Evolutionary conservation across 148 eudicot genomes (phyloP), one percentile per base, ranked within the genome.

Genomic region (Camellia sinensis): DNA sequence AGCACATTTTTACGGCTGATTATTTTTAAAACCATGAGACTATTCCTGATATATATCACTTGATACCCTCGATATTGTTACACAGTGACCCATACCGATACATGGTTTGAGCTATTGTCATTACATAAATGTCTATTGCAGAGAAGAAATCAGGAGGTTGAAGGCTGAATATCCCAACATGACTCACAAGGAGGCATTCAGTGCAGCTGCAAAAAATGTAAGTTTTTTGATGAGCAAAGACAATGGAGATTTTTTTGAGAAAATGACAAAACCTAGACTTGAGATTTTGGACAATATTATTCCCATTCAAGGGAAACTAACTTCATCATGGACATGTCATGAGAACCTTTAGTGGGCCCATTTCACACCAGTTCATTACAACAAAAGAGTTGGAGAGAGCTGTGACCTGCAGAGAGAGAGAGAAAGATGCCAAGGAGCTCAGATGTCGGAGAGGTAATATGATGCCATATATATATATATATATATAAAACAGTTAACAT

Each of bases 181-280:
- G 91, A 85, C 88, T 78, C 99, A 95, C 87, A 95, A 93, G 88
- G 91, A 95, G 84, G 99, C 99, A 67, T 95, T 95, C 82, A 93
- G 99, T 88, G 82, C 97, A 79, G 99, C 99, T 72, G 92, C 99
- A 46, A 95, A 95, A 88, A 95, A 95, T 89, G 99, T 89, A 81
- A 82, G 86, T 79, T 48, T 48, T 48, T 48, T 48, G 37, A 29
- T 48, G 5, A 48, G 6, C 52, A 48, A 48, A 48, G 52, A 48
- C 7, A 4, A 48, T 48, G 52, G 52, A 48, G 7, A 48, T 48
- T 48, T 48, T 48, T 48, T 29, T 29, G 37, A 29, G 37, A 29
- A 22, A 6, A 7, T n/a, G 57, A 19, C 13, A 12, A 54, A 43
- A 13, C 64, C 67, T 13, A 6, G 43, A 46, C 11, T 9, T 4